Base-by-base conservation (phyloP, 1,284 basidiomycete genomes). In the Ganoderma resinaceum region DNA sequence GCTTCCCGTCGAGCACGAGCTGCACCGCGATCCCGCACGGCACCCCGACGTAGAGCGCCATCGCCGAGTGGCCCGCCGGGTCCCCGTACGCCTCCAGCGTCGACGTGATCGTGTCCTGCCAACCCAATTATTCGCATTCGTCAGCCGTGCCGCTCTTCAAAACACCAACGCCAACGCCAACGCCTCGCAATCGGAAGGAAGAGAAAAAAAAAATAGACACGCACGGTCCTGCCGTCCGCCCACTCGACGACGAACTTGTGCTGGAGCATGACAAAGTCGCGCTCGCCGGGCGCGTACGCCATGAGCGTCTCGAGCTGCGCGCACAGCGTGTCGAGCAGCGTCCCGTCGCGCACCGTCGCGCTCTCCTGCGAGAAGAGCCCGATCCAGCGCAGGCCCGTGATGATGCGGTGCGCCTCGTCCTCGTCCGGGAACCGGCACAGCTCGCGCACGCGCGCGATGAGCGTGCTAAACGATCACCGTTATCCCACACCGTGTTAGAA, bases 181-280 rank as follows among this genome's bases (percentile, higher is more conserved):
- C 43, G 16, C 16, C 43, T 14, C n/a, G 23, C 20, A 49, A 58
- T 42, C 53, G 46, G 31, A 59, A 37, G 14, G 12, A 18, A 43
- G 8, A 35, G 26, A 38, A 57, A 9, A 16, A 49, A 12, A 23
- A 29, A 23, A 20, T 26, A 38, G 11, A 52, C 5, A 77, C 86
- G 68, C 68, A 92, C 93, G 80, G 87, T 84, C 61, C 83, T 87
- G 63, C 96, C 96, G 78, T 97, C 94, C 46, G 87, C 85, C 88
- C 93, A 94, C 79, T 95, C 89, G 59, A 98, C 91, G 75, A 94
- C 83, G 78, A 98, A 98, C 83, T 97, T 97, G 89, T 99, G 97
- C 83, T 99, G 97, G 64, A 99, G 89, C 90, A 98, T 95, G 74
- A 99, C 95, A 74, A 99, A 90, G 81, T 99, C 97, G 26, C 96